Evolutionary conservation across 768 basidiomycete species (phyloP).

Genomic region (Suillus spraguei): DNA sequence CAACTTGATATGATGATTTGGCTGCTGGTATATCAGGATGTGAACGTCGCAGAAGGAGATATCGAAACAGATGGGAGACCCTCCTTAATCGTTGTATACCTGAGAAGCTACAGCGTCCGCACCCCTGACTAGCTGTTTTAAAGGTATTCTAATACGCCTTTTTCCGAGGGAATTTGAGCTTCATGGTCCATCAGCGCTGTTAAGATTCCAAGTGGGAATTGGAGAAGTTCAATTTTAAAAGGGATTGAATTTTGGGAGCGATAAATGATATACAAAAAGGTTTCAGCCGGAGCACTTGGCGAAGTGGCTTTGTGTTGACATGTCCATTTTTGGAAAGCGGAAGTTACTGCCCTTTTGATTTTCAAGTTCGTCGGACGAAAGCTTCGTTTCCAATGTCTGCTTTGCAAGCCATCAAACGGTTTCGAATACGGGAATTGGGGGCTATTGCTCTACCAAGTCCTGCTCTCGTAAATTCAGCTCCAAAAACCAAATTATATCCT

Average conservation of each 20-base stretch:
- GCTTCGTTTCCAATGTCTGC: constrained; percentile 4
- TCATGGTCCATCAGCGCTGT: too few species aligned
- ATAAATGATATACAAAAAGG: background rate
- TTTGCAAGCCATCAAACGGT: constrained; percentile 26
- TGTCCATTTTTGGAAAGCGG: background rate
- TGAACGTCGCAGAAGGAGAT: too few species aligned
- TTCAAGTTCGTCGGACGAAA: background rate
- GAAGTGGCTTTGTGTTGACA: background rate
- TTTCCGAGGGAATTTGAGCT: too few species aligned
- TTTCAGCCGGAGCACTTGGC: background rate
- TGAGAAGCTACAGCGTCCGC: too few species aligned
- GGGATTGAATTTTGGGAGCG: background rate
- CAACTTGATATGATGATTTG: background rate
- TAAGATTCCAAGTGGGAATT: too few species aligned
- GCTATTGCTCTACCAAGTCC: constrained; percentile 16
- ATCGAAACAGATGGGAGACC: too few species aligned
- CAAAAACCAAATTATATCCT: constrained; percentile 19
- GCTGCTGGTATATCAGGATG: too few species aligned
- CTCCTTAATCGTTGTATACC: too few species aligned
- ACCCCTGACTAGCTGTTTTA: too few species aligned
- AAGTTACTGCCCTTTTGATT: background rate
- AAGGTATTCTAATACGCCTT: too few species aligned
- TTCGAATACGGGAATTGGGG: constrained; percentile 29
- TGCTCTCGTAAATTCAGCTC: constrained; percentile 24
- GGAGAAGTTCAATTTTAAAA: background rate